These are phyloP conservation scores for Danielia reshetovae DNA, from an alignment of 805 yeast species.

Conservation along the genomic window DNA sequence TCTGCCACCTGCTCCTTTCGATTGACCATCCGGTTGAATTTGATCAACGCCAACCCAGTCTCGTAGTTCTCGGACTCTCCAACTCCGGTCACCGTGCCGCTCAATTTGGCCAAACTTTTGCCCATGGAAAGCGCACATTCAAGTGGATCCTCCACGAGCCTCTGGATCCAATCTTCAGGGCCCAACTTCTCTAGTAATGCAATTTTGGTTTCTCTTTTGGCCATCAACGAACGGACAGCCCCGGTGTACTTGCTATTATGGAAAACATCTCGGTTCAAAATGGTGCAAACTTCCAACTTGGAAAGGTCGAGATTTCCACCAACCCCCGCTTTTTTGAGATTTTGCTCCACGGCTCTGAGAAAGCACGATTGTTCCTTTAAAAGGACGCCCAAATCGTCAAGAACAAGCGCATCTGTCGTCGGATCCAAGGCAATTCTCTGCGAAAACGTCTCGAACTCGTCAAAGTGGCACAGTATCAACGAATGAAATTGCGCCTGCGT, in stretches of 20 bases:
- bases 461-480: too few relatives aligned
- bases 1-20: not conserved
- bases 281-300: conserved; percentile 1
- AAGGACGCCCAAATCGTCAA: not conserved
- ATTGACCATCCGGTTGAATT: not conserved
- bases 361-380: not conserved
- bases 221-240: not conserved
- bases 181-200: too few relatives aligned
- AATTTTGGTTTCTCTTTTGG: too few relatives aligned
- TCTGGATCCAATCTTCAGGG: not conserved
- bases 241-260: not conserved
- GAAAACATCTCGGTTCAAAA: not conserved
- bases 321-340: not conserved
- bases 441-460: too few relatives aligned
- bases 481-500: too few relatives aligned
- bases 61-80: not conserved
- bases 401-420: too few relatives aligned
- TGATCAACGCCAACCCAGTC: not conserved
- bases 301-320: not conserved
- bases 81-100: not conserved
- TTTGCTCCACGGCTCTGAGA: not conserved
- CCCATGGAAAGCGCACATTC: not conserved
- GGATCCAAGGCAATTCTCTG: too few relatives aligned
- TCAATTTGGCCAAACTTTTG: not conserved
- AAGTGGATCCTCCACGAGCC: not conserved